A percentile compares a stretch with the other conserved stretches of the same genome.
These are phyloP conservation scores for Fusarium sp. DNA, from an alignment of 2,329 filamentous ascomycete genomes.

Conservation along the genomic window DNA sequence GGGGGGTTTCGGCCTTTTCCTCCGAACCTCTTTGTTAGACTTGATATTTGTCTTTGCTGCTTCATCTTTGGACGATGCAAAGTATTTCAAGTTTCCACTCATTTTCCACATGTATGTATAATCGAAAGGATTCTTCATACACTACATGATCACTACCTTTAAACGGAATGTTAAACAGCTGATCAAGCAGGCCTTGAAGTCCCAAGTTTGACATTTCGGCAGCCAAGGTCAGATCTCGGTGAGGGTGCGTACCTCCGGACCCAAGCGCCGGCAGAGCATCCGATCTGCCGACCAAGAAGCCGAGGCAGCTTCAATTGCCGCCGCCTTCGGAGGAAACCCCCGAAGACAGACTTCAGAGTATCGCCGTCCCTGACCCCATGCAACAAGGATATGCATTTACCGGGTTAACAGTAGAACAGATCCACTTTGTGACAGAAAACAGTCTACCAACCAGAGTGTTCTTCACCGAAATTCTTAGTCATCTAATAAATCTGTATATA, in stretches of 20 bases:
- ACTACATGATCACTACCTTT: not conserved
- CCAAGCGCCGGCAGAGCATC: slow-evolving; percentile 16
- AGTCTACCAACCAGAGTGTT: no score
- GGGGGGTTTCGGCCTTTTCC: not conserved
- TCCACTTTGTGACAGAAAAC: no score
- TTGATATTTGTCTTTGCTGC: not conserved
- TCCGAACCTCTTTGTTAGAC: slow-evolving; percentile 5
- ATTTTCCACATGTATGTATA: not conserved
- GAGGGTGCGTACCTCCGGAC: not conserved
- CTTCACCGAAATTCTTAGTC: no score
- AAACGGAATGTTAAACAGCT: not conserved
- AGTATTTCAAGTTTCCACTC: not conserved
- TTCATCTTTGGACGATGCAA: not conserved
- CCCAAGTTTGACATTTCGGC: not conserved
- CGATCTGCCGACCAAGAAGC: slow-evolving; percentile 41
- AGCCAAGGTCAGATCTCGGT: slow-evolving; percentile 2
- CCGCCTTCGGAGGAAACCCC: slow-evolving; percentile 10
- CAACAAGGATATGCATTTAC: no score
- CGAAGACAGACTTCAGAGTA: not conserved
- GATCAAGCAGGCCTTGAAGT: not conserved
- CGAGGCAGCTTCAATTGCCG: slow-evolving; percentile 38
- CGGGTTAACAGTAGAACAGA: no score
- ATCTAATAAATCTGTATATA: no score
- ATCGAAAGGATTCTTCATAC: not conserved
- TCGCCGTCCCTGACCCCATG: no score